These are phyloP conservation scores for Blepharisma undulans DNA, from an alignment of 169 alveolate species.

Conservation along the genomic window DNA sequence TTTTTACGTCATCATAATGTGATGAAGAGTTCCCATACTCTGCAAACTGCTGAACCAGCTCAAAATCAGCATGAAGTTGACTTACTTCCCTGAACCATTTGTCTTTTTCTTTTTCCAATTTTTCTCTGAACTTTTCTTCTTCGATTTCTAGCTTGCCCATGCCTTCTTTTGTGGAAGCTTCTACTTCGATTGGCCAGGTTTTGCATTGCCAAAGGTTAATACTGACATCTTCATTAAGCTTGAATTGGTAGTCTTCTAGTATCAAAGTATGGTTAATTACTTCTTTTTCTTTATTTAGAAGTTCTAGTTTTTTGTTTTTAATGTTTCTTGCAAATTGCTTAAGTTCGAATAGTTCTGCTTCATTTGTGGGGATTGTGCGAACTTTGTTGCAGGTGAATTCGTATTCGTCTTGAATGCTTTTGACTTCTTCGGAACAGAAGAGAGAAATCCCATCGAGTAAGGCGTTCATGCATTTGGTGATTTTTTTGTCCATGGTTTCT, in stretches of 20 bases:
- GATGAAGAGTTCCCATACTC: constrained; percentile 35
- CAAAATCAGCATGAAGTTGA: constrained; percentile 36
- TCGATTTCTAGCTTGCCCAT: constrained; percentile 38
- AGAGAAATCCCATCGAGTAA: neutral
- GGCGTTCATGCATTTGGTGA: neutral
- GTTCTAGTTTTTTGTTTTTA: constrained; percentile 49
- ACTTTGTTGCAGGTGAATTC: constrained; percentile 19
- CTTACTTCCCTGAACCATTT: constrained; percentile 41
- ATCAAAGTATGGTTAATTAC: constrained; percentile 50
- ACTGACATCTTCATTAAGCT: constrained; percentile 42
- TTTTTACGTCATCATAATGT: constrained; percentile 44
- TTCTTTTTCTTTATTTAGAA: constrained; percentile 43
- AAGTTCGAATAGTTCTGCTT: constrained; percentile 54
- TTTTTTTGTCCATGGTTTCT: constrained; percentile 3
- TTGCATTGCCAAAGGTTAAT: constrained; percentile 48
- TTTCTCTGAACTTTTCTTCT: constrained; percentile 56
- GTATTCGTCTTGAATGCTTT: neutral
- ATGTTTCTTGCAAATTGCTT: constrained; percentile 54
- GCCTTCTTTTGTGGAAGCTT: constrained; percentile 56
- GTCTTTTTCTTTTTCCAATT: constrained; percentile 57
- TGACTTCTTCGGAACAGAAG: neutral
- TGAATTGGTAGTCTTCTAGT: constrained; percentile 56
- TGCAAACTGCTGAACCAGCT: constrained; percentile 58
- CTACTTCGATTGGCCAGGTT: constrained; percentile 57
- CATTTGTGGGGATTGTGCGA: constrained; percentile 52